phyloP scores from a whole-genome alignment of 2,329 filamentous ascomycete genomes.

The Pestalotiopsis sp. region DNA sequence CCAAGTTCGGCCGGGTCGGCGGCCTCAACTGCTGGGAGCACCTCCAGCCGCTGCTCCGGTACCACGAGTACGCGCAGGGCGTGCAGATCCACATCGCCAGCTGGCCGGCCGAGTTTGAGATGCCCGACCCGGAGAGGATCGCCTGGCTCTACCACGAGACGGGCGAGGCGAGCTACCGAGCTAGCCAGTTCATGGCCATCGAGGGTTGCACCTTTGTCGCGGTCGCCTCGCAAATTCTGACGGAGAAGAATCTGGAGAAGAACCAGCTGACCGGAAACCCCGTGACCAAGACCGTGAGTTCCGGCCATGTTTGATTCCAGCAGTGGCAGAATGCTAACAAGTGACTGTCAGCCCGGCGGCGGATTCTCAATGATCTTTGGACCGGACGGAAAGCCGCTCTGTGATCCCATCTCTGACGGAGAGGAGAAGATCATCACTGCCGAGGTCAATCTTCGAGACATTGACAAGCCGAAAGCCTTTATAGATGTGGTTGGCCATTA shows the following conservation, averaged over 20 bases:
- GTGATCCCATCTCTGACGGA: conserved; percentile 37
- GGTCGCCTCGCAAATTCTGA: conserved; percentile 41
- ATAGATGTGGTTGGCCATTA: conserved; percentile 34
- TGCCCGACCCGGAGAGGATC: conserved; percentile 36
- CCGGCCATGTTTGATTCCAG: neutral
- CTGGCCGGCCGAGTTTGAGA: conserved; percentile 37
- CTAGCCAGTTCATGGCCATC: conserved; percentile 44
- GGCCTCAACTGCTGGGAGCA: conserved; percentile 48
- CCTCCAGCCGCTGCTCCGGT: conserved; percentile 47
- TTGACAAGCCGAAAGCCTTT: conserved; percentile 41
- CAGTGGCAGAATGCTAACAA: conserved; percentile 14
- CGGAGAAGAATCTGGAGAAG: conserved; percentile 40
- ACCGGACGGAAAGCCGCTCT: conserved; percentile 51
- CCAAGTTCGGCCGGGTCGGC: conserved; percentile 53
- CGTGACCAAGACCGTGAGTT: conserved; percentile 34
- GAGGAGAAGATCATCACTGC: conserved; percentile 53
- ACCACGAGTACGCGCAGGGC: conserved; percentile 37
- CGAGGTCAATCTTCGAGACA: conserved; percentile 49
- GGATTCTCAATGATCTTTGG: conserved; percentile 54
- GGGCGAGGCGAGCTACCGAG: conserved; percentile 33
- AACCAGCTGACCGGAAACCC: conserved; percentile 40
- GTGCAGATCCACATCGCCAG: conserved; percentile 37
- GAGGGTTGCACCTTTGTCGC: conserved; percentile 46
- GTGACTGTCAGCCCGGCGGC: conserved; percentile 34
- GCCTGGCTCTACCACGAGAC: conserved; percentile 39